Percentiles rank a stretch among this genome's conserved stretches.
phyloP scores from a whole-genome alignment of 176 grass and related monocot species.

The Musa itinerans region DNA sequence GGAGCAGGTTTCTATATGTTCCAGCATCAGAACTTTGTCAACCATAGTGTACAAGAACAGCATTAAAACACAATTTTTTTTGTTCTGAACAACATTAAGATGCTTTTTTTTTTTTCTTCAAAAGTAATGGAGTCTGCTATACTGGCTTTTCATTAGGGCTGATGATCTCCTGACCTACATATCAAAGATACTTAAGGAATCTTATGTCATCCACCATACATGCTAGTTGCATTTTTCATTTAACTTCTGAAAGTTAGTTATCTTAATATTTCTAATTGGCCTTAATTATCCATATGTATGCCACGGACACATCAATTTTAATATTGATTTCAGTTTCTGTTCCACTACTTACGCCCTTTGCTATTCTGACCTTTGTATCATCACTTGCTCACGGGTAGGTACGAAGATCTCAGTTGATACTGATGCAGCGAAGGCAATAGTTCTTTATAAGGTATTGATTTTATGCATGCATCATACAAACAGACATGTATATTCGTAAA shows the following conservation, averaged over 20 bases:
- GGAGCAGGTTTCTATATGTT: neutral
- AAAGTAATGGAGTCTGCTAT: neutral
- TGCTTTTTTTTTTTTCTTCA: too few relatives aligned
- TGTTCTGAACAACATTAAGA: too few relatives aligned
- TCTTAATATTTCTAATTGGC: neutral
- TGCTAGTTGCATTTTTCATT: too few relatives aligned
- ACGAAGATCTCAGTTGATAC: conserved; percentile 31
- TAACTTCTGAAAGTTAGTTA: neutral
- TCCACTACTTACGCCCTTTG: neutral
- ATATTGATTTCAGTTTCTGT: neutral
- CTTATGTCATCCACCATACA: too few relatives aligned
- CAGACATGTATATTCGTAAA: neutral
- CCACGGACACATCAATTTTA: neutral
- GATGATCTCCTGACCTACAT: neutral
- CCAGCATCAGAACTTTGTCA: neutral
- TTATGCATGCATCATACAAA: neutral
- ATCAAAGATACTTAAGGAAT: neutral
- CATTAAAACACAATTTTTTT: neutral
- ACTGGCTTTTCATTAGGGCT: neutral
- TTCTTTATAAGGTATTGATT: conserved; percentile 78
- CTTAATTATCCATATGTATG: neutral
- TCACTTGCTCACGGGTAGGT: conserved; percentile 38
- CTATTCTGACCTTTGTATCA: conserved; percentile 6
- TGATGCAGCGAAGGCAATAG: conserved; percentile 71
- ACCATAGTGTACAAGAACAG: too few relatives aligned